phyloP scores from a whole-genome alignment of 2,329 filamentous ascomycete species.

The Teratosphaeria zuluensis region DNA sequence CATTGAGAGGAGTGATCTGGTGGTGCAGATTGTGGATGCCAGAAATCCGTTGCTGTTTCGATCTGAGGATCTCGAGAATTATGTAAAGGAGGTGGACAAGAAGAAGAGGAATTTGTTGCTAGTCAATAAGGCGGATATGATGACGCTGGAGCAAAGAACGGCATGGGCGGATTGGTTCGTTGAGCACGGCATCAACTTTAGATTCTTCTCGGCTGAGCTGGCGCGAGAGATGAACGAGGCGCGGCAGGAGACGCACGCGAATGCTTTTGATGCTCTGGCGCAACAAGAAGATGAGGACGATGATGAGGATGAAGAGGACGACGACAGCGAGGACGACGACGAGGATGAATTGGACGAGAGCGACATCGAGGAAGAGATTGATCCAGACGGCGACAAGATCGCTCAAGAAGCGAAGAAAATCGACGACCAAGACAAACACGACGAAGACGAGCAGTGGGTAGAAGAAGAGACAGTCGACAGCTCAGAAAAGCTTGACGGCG shows the following conservation, averaged over 20 bases:
- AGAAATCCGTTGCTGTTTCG: conserved; percentile 89
- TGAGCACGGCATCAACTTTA: conserved; percentile 72
- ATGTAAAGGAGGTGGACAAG: conserved; percentile 84
- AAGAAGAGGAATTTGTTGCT: conserved; percentile 85
- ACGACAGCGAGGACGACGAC: conserved; percentile 32
- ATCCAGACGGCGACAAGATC: conserved; percentile 40
- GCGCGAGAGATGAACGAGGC: conserved; percentile 84
- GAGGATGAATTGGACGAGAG: conserved; percentile 32
- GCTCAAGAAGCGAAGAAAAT: conserved; percentile 37
- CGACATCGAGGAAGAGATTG: conserved; percentile 30
- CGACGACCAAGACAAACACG: conserved; percentile 34
- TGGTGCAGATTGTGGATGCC: conserved; percentile 97
- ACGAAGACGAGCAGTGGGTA: conserved; percentile 31
- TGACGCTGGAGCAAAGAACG: conserved; percentile 74
- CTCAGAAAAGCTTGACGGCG: conserved; percentile 25
- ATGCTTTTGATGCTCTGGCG: conserved; percentile 30
- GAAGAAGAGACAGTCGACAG: conserved; percentile 30
- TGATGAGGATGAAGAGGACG: conserved; percentile 28
- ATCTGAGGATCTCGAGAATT: conserved; percentile 83
- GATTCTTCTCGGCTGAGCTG: conserved; percentile 89
- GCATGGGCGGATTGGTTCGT: conserved; percentile 83
- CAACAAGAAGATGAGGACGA: conserved; percentile 35
- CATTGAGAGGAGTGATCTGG: conserved; percentile 87
- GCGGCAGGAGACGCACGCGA: conserved; percentile 33
- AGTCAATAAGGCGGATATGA: conserved; percentile 99